These are phyloP conservation scores for Zygotorulaspora florentina DNA, from an alignment of 805 yeast species.

Conservation along the genomic window DNA sequence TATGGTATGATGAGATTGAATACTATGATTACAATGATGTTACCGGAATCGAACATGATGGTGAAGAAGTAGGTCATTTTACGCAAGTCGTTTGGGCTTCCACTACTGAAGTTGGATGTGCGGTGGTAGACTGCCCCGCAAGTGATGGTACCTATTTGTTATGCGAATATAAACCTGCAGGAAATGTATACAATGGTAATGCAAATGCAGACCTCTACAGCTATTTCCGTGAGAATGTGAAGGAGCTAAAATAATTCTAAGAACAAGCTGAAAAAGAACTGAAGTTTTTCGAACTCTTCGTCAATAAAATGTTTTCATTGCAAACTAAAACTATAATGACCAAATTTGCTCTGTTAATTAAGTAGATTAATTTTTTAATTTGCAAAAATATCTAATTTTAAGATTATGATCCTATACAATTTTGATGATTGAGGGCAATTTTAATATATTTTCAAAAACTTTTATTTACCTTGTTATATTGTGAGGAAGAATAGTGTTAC, in stretches of 20 bases:
- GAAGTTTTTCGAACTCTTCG: too few relatives aligned
- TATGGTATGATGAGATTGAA: slow-evolving; percentile 68
- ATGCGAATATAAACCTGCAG: slow-evolving; percentile 61
- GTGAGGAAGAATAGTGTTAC: too few relatives aligned
- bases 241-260: slow-evolving; percentile 29
- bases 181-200: slow-evolving; percentile 41
- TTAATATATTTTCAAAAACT: too few relatives aligned
- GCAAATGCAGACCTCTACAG: slow-evolving; percentile 38
- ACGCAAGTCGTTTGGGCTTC: slow-evolving; percentile 72
- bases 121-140: slow-evolving; percentile 29
- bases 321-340: too few relatives aligned
- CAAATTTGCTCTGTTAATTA: too few relatives aligned
- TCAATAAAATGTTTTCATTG: too few relatives aligned
- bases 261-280: background rate
- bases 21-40: slow-evolving; percentile 51
- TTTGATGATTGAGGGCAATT: too few relatives aligned
- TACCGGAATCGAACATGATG: slow-evolving; percentile 41
- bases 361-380: too few relatives aligned
- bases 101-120: slow-evolving; percentile 64
- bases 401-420: too few relatives aligned
- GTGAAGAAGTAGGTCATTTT: slow-evolving; percentile 58
- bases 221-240: slow-evolving; percentile 44
- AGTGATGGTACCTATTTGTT: slow-evolving; percentile 51
- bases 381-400: too few relatives aligned
- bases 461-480: too few relatives aligned